Evolutionary conservation across 768 basidiomycete species (phyloP), one percentile per base, ranked within the genome.

Genomic region (Lactarius akahatsu): DNA sequence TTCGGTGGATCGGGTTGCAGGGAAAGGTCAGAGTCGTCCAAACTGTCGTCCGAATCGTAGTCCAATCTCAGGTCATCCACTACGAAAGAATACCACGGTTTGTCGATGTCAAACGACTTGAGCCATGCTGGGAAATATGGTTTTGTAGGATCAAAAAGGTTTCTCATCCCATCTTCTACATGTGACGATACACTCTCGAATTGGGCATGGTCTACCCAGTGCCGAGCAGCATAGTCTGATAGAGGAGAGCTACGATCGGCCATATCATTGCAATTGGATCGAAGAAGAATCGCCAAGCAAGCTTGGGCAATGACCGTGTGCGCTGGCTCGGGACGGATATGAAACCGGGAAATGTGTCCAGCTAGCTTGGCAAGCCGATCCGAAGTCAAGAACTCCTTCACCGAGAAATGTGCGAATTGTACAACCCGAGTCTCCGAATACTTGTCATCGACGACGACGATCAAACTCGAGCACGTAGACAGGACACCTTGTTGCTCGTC

Each of bases 381-480:
- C 4, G 56, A 57, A 11, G 56, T 36, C 56, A 57, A 57, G 56
- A 57, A 57, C 18, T 57, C 56, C 20, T 57, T 30, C 10, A 57
- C 41, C 2, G 59, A 36, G 40, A 60, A 47, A 30, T 47, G 45
- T 13, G 40, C 41, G 8, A 41, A 60, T 60, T 43, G 59, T 30
- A 43, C 43, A 45, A 45, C 43, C 0, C 43, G 43, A 3, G 43
- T 45, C 20, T n/a, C 4, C 8, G 20, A n/a, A 10, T 0, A 13
- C 10, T 10, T 0, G 18, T 8, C 18, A 8, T n/a, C 8, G 20
- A 45, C 43, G 43, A 45, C 43, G 9, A 45, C 0, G 43, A 45
- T 45, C 3, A 45, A 4, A 0, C 43, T 45, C 20, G 43, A 45
- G 20, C 43, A 45, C 43, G 20, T 45, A 45, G 43, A 20, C 20